Evolutionary conservation across 352 stramenopile genomes (phyloP).

Genomic region (Globisporangium carolinianum): DNA sequence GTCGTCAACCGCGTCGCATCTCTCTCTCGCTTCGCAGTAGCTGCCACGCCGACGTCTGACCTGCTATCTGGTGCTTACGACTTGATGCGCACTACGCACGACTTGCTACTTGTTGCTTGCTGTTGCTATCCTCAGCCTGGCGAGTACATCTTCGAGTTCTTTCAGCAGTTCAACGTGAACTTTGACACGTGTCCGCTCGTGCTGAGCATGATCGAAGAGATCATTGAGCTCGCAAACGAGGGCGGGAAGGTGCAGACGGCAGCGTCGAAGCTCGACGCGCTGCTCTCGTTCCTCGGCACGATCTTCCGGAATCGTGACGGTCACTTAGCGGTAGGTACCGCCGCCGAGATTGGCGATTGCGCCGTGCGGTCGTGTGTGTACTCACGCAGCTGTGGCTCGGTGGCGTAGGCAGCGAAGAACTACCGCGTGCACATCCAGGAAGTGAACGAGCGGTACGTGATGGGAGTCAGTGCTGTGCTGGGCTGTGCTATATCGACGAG

Average conservation of each 20-base stretch:
- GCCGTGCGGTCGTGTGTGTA: not conserved
- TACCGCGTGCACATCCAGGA: conserved; percentile 89
- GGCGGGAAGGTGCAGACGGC: conserved; percentile 55
- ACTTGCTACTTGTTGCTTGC: not conserved
- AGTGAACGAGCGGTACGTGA: conserved; percentile 59
- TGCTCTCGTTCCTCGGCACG: conserved; percentile 80
- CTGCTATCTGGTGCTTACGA: not conserved
- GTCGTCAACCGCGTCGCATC: not conserved
- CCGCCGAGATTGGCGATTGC: not conserved
- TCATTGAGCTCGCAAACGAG: conserved; percentile 75
- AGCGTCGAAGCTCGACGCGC: conserved; percentile 69
- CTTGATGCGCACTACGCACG: not conserved
- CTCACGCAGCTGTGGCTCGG: not conserved
- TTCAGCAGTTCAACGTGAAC: conserved; percentile 86
- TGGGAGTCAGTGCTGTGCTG: not conserved
- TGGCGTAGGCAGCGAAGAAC: conserved; percentile 48
- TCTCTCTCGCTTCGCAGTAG: not conserved
- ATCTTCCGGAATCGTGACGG: conserved; percentile 84
- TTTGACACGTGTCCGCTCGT: conserved; percentile 86
- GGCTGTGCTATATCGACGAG: not conserved
- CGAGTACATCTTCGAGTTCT: conserved; percentile 89
- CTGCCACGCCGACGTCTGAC: too few relatives aligned
- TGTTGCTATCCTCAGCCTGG: conserved; percentile 33
- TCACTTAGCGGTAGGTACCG: conserved; percentile 42
- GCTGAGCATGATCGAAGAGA: conserved; percentile 85